Evolutionary conservation across 2,329 filamentous ascomycete species (phyloP), one percentile per base, ranked within the genome.

Genomic region (Pseudomassariella vexata): DNA sequence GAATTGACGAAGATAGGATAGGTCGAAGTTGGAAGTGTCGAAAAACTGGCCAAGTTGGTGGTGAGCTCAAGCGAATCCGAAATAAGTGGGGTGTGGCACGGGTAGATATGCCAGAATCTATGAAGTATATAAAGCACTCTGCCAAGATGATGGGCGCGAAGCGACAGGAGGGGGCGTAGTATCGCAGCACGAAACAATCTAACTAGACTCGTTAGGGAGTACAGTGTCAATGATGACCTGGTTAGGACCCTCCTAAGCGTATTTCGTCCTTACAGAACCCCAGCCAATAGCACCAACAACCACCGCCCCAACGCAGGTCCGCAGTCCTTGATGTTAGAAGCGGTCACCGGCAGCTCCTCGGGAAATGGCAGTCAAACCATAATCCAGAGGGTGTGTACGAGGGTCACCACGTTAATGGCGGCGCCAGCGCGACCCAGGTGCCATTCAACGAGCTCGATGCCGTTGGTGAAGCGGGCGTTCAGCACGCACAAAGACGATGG

Each of bases 401-500:
- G 25, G n/a, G 19, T 25, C 5, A 34, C 14, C 6, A 28, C 8
- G 11, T 34, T 34, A 15, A 34, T 16, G 11, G 19, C 9, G n/a
- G 26, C 19, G 19, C 32, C 32, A n/a, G n/a, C 24, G 16, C 24
- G 16, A 21, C 32, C 32, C 14, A 34, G 5, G 15, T 20, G 23
- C 32, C 32, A 34, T 21, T 34, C 19, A 5, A 14, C 24, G 12
- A 28, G 14, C 18, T 11, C 11, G 14, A 34, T 21, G 9, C 19
- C 25, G 19, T 10, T 28, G 10, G 12, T 28, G 11, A 17, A 11
- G 5, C 62, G 32, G 3, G 26, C 32, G 25, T 34, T 23, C 5
- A 34, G 32, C 7, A 28, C 18, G 15, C 24, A 23, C n/a, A 5
- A 34, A 15, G 3, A 34, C 25, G 19, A 34, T 34, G 7, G 19